Evolutionary conservation across 257 asterid genomes (phyloP), one percentile per base, ranked within the genome.

Genomic region (Capsicum baccatum): DNA sequence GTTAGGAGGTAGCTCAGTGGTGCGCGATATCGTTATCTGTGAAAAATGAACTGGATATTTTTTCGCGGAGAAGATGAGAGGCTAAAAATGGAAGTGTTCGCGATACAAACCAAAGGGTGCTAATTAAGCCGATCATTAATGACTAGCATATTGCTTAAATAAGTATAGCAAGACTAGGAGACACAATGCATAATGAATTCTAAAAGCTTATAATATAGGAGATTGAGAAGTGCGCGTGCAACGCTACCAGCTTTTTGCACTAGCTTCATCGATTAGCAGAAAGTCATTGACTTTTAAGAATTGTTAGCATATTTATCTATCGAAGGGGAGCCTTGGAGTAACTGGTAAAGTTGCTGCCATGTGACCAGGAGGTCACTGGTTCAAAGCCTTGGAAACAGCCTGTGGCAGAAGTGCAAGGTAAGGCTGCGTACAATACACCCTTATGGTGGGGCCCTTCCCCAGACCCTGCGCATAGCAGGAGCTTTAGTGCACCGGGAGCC

Each of bases 151-250:
- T 14, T 6, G 21, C 81, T 74, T 21, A 26, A 71, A n/a, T 10
- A 71, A 76, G 81, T 76, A 76, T 21, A 21, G 5, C 8, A 76
- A 52, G n/a, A 13, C 21, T 52, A 7, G 81, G 48, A 76, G 21
- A 21, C 14, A 13, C 52, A 74, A 19, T 50, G 47, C 47, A 13
- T 21, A 74, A 50, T 52, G 81, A 74, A 74, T 1, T 19, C 62
- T 21, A 52, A 21, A 50, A 13, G 21, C 44, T 74, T 50, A 10
- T 50, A 13, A 74, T 9, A 2, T 74, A 26, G 21, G 62, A 48
- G 42, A 21, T 12, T 26, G 81, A 74, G 62, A 74, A 13, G 81
- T 74, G 47, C 7, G 47, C 81, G 13, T 74, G 13, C 81, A 19
- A 48, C 62, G 52, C 21, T 52, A 76, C 62, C 62, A 48, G 6